Percentiles rank a stretch among this genome's conserved stretches.
These are phyloP conservation scores for Rhodotorula sp. DNA, from an alignment of 1,284 basidiomycete species.

Conservation along the genomic window DNA sequence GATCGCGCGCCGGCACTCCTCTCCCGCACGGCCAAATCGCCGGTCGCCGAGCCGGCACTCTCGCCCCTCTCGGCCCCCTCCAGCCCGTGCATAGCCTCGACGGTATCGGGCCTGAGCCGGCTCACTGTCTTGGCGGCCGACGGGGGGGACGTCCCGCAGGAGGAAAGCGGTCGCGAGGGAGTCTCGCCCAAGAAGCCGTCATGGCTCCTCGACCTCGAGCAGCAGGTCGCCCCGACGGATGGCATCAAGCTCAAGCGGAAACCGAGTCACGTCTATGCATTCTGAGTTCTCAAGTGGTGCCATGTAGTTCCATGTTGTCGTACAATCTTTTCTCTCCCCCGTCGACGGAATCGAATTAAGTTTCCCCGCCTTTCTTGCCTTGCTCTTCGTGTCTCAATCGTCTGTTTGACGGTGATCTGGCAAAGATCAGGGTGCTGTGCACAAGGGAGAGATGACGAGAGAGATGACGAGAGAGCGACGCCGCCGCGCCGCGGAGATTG, in stretches of 20 bases:
- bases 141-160: neutral
- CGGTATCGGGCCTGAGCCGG: neutral
- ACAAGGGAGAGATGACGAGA: too few species aligned
- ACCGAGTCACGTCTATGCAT: conserved; percentile 6
- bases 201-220: conserved; percentile 8
- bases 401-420: too few species aligned
- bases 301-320: neutral
- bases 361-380: too few species aligned
- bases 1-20: neutral
- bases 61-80: conserved; percentile 14
- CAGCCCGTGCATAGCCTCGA: neutral
- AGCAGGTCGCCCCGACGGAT: conserved; percentile 1
- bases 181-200: neutral
- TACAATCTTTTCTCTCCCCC: neutral
- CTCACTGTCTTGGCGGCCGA: neutral
- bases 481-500: neutral
- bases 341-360: too few species aligned
- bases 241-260: conserved; percentile 11
- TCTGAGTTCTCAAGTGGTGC: neutral
- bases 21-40: conserved; percentile 1
- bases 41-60: conserved; percentile 2
- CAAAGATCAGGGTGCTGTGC: too few species aligned
- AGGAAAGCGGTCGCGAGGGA: neutral
- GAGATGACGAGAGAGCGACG: too few species aligned
- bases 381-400: too few species aligned